phyloP scores from a whole-genome alignment of 164 flowering plant genomes.

The Euptelea pleiosperma region DNA sequence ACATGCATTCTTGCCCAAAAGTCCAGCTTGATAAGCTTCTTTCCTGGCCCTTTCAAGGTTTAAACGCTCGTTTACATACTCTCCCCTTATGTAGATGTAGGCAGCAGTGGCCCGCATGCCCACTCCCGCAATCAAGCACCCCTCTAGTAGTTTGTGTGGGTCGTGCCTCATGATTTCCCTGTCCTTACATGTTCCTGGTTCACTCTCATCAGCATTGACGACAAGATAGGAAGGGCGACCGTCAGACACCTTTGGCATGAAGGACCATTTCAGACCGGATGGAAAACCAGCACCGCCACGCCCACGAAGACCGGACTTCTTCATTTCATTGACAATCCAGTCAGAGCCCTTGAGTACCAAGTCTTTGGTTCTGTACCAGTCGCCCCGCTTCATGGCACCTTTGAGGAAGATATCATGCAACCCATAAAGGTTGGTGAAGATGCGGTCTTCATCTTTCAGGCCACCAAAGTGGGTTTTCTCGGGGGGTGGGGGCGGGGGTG shows the following conservation, averaged over 20 bases:
- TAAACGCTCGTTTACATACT: slow-evolving; percentile 86
- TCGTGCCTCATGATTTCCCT: slow-evolving; percentile 80
- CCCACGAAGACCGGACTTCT: slow-evolving; percentile 81
- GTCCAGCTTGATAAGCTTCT: slow-evolving; percentile 87
- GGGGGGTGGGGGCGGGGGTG: slow-evolving; percentile 87
- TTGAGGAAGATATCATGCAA: slow-evolving; percentile 80
- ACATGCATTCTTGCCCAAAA: slow-evolving; percentile 93
- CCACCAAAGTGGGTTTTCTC: slow-evolving; percentile 95
- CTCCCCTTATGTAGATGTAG: slow-evolving; percentile 79
- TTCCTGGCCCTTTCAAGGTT: slow-evolving; percentile 74
- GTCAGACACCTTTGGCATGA: slow-evolving; percentile 73
- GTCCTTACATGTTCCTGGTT: slow-evolving; percentile 86
- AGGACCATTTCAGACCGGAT: slow-evolving; percentile 82
- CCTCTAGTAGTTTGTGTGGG: slow-evolving; percentile 75
- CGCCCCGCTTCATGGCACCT: slow-evolving; percentile 92
- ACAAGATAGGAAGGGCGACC: slow-evolving; percentile 77
- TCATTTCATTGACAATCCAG: slow-evolving; percentile 89
- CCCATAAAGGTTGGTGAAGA: slow-evolving; percentile 85
- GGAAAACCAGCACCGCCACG: slow-evolving; percentile 94
- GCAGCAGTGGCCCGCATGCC: slow-evolving; percentile 78
- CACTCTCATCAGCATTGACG: slow-evolving; percentile 89
- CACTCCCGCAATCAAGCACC: slow-evolving; percentile 73
- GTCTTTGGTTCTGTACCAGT: slow-evolving; percentile 88
- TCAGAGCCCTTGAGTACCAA: slow-evolving; percentile 80
- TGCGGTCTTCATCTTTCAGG: slow-evolving; percentile 86